Evolutionary conservation across 2,329 filamentous ascomycete genomes (phyloP).

Genomic region (Lasiodiplodia citricola): DNA sequence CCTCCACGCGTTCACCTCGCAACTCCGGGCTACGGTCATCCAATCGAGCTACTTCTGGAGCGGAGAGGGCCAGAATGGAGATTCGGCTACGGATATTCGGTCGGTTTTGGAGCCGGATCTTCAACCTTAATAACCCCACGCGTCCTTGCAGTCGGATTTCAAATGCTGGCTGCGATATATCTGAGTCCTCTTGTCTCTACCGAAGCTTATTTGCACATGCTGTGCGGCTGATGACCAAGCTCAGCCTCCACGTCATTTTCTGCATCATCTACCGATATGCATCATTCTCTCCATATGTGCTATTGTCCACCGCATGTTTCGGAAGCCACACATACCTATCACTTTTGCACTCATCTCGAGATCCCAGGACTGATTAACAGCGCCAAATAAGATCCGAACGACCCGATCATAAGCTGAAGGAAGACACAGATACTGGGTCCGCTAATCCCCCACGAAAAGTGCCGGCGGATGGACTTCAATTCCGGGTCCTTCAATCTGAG

Average conservation of each 20-base stretch:
- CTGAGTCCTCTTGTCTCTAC: not conserved
- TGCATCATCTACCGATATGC: not conserved
- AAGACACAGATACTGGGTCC: not conserved
- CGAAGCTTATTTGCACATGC: not conserved
- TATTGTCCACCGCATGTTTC: not conserved
- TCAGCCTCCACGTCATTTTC: constrained; percentile 8
- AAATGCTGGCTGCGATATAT: not conserved
- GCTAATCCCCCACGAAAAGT: not conserved
- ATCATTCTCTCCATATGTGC: not conserved
- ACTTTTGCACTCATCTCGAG: not conserved
- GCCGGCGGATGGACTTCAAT: not conserved
- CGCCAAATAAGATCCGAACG: not conserved
- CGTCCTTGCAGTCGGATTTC: not conserved
- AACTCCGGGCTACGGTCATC: too few species aligned
- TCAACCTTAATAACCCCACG: too few species aligned
- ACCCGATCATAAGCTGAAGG: not conserved
- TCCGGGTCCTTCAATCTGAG: not conserved
- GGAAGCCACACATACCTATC: not conserved
- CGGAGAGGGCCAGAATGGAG: too few species aligned
- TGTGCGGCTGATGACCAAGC: not conserved
- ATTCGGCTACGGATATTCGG: too few species aligned
- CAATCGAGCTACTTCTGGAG: too few species aligned
- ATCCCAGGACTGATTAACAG: not conserved
- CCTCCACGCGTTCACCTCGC: not conserved
- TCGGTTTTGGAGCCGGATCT: too few species aligned